phyloP scores from a whole-genome alignment of 345 rosid species.

The Eucalyptus erythrocorys region DNA sequence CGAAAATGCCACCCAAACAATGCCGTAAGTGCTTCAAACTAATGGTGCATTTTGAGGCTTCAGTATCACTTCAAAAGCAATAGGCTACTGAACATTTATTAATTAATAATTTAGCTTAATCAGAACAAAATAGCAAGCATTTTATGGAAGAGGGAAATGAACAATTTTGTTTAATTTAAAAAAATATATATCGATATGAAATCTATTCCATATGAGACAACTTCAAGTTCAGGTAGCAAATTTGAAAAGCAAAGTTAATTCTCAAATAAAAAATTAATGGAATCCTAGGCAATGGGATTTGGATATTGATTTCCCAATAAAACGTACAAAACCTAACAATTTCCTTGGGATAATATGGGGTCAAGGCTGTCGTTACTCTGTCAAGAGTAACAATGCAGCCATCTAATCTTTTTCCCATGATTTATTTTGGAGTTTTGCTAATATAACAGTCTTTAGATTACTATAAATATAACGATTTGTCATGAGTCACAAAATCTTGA shows the following conservation, averaged over 20 bases:
- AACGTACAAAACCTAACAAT: too few relatives aligned
- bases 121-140: background rate
- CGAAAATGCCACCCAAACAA: too few relatives aligned
- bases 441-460: too few relatives aligned
- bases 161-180: background rate
- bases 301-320: background rate
- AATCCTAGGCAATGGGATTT: too few relatives aligned
- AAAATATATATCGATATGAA: background rate
- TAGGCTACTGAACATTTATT: background rate
- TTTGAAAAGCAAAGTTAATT: background rate
- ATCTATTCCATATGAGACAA: background rate
- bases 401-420: too few relatives aligned
- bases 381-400: background rate
- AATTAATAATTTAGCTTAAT: background rate
- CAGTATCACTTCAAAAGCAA: background rate
- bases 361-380: background rate
- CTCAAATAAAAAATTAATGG: background rate
- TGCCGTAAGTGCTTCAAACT: background rate
- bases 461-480: too few relatives aligned
- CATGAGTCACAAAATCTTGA: too few relatives aligned
- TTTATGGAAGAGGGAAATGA: background rate
- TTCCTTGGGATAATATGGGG: background rate
- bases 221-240: background rate
- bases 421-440: too few relatives aligned
- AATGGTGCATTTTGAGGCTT: background rate